phyloP scores from a whole-genome alignment of 805 yeast genomes.

The Metschnikowia amazonensis region DNA sequence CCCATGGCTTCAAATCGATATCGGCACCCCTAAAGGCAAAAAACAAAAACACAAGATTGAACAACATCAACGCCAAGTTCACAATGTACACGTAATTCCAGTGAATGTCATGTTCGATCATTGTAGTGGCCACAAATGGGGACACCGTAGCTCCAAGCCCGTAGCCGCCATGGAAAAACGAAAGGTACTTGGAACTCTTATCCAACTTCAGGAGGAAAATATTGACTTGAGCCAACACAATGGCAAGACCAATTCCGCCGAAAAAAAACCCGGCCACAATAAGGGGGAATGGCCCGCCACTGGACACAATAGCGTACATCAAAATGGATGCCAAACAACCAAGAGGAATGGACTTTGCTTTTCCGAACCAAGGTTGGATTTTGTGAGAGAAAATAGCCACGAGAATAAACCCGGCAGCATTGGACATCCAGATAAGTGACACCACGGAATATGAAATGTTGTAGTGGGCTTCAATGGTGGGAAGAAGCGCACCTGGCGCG shows the following conservation, averaged over 20 bases:
- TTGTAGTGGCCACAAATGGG: slow-evolving; percentile 21
- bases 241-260: slow-evolving; percentile 23
- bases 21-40: slow-evolving; percentile 17
- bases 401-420: slow-evolving; percentile 19
- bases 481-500: slow-evolving; percentile 23
- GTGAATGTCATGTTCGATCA: slow-evolving; percentile 15
- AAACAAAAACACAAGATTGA: slow-evolving; percentile 8
- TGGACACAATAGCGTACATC: slow-evolving; percentile 18
- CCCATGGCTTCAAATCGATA: slow-evolving; percentile 19
- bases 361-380: slow-evolving; percentile 18
- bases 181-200: slow-evolving; percentile 20
- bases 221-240: slow-evolving; percentile 21
- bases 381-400: slow-evolving; percentile 18
- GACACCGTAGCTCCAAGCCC: slow-evolving; percentile 26
- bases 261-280: slow-evolving; percentile 23
- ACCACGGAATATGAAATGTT: slow-evolving; percentile 18
- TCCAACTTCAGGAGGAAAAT: slow-evolving; percentile 22
- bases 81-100: slow-evolving; percentile 23
- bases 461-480: slow-evolving; percentile 21
- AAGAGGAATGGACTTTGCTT: slow-evolving; percentile 16
- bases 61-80: slow-evolving; percentile 15
- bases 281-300: slow-evolving; percentile 22
- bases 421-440: slow-evolving; percentile 23
- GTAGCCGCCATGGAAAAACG: slow-evolving; percentile 23
- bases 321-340: slow-evolving; percentile 14